Conservation (phyloP, 2,329 filamentous ascomycete species). For the Aspergillus glaucus region DNA sequence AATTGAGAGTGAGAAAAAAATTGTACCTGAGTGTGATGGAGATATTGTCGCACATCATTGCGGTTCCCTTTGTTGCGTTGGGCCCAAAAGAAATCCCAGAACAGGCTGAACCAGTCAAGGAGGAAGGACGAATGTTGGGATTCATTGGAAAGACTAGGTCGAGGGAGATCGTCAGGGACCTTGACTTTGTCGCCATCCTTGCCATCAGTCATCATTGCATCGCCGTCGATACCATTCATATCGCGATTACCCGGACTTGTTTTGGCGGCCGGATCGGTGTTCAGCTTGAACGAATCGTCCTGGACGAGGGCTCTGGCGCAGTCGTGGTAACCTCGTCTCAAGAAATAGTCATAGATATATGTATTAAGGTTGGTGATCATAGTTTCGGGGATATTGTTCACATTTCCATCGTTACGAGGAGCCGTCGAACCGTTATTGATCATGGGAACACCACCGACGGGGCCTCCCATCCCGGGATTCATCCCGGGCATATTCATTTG, state of each 20-base stretch:
- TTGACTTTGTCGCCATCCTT: constrained; percentile 72
- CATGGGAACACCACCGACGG: constrained; percentile 53
- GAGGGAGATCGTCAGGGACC: constrained; percentile 72
- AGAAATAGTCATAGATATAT: constrained; percentile 68
- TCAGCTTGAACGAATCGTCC: constrained; percentile 56
- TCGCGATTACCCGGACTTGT: constrained; percentile 65
- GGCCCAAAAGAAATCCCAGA: constrained; percentile 91
- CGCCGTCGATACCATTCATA: constrained; percentile 65
- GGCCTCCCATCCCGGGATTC: constrained; percentile 49
- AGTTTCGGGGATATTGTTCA: constrained; percentile 29
- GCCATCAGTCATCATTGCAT: constrained; percentile 74
- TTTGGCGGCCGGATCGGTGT: constrained; percentile 51
- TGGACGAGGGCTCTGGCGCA: constrained; percentile 69
- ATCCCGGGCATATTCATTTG: constrained; percentile 54
- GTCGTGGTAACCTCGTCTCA: constrained; percentile 77
- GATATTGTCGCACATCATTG: constrained; percentile 64
- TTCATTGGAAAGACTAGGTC: constrained; percentile 51
- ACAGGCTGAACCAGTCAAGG: constrained; percentile 96
- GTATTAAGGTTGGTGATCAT: constrained; percentile 50
- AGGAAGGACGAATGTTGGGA: constrained; percentile 70
- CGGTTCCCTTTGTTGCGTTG: constrained; percentile 65
- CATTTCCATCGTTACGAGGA: constrained; percentile 37
- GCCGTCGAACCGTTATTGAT: constrained; percentile 47
- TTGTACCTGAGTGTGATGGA: constrained; percentile 71
- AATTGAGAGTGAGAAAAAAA: background rate